A percentile compares a stretch with the other conserved stretches of the same genome.
Conservation (phyloP, 495 filamentous ascomycete genomes). For the Beverwykella pulmonaria region DNA sequence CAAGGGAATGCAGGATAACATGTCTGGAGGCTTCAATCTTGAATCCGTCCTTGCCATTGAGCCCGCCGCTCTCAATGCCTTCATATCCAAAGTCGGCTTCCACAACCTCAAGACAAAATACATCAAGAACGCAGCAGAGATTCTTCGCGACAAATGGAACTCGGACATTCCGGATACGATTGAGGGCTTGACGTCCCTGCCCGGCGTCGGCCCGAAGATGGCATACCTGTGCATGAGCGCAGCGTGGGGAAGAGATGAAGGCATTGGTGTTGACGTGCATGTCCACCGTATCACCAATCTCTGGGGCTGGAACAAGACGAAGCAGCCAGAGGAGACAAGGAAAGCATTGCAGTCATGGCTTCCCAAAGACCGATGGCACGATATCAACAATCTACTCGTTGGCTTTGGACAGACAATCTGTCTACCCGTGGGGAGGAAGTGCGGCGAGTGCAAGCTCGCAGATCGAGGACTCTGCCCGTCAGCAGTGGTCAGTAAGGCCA, state of each 20-base stretch:
- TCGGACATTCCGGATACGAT: conserved; percentile 85
- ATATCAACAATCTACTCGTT: conserved; percentile 90
- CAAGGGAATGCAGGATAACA: conserved; percentile 71
- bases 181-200: conserved; percentile 74
- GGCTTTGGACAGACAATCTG: conserved; percentile 90
- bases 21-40: conserved; percentile 71
- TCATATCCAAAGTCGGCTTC: conserved; percentile 87
- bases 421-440: conserved; percentile 74
- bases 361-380: conserved; percentile 85
- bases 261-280: conserved; percentile 70
- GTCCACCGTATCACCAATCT: conserved; percentile 91
- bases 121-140: conserved; percentile 74
- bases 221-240: conserved; percentile 85
- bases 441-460: conserved; percentile 80
- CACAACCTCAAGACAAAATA: conserved; percentile 95
- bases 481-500: conserved; percentile 57
- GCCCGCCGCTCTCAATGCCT: conserved; percentile 67
- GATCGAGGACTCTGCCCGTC: conserved; percentile 74
- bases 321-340: conserved; percentile 83
- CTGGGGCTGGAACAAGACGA: conserved; percentile 90
- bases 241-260: conserved; percentile 64
- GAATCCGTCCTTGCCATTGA: conserved; percentile 76
- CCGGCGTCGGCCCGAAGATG: conserved; percentile 97
- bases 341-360: conserved; percentile 78
- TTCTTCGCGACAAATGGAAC: conserved; percentile 67